Percentiles rank a stretch among this genome's conserved stretches.
These are phyloP conservation scores for Fereydounia khargensis DNA, from an alignment of 1,284 basidiomycete genomes.

Conservation along the genomic window DNA sequence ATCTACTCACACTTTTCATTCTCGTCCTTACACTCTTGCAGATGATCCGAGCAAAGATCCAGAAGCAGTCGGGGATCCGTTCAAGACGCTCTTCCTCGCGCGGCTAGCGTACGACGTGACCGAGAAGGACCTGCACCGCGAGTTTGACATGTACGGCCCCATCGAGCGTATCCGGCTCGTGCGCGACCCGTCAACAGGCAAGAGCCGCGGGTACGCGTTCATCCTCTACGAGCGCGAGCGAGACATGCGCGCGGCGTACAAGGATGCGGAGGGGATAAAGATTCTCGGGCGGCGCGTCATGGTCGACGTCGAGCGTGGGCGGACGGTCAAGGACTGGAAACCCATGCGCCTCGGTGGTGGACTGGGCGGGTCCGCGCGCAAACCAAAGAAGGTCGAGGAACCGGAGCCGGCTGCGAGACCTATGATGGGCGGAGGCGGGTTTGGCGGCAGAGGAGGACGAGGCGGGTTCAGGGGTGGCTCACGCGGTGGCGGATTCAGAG, in stretches of 20 bases:
- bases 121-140: constrained; percentile 84
- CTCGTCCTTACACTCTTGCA: constrained; percentile 58
- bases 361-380: constrained; percentile 76
- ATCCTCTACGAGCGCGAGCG: constrained; percentile 95
- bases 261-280: constrained; percentile 95
- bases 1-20: background rate
- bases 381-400: constrained; percentile 36
- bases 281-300: constrained; percentile 92
- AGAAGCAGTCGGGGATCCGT: constrained; percentile 95
- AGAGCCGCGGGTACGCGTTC: constrained; percentile 90
- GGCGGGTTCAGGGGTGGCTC: constrained; percentile 49
- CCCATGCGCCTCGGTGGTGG: constrained; percentile 92
- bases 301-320: constrained; percentile 95
- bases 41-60: constrained; percentile 87
- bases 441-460: constrained; percentile 53
- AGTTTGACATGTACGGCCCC: constrained; percentile 91
- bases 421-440: constrained; percentile 15
- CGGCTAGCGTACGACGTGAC: constrained; percentile 82
- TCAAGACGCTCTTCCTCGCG: constrained; percentile 96
- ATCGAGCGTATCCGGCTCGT: constrained; percentile 90
- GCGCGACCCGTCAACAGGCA: constrained; percentile 73
- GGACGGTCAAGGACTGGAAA: constrained; percentile 98
- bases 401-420: constrained; percentile 1
- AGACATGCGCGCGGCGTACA: constrained; percentile 96
- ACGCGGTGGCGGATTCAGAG: constrained; percentile 15